Conservation (phyloP, 176 grass and related monocot genomes). For the Coix lacrymajobi region DNA sequence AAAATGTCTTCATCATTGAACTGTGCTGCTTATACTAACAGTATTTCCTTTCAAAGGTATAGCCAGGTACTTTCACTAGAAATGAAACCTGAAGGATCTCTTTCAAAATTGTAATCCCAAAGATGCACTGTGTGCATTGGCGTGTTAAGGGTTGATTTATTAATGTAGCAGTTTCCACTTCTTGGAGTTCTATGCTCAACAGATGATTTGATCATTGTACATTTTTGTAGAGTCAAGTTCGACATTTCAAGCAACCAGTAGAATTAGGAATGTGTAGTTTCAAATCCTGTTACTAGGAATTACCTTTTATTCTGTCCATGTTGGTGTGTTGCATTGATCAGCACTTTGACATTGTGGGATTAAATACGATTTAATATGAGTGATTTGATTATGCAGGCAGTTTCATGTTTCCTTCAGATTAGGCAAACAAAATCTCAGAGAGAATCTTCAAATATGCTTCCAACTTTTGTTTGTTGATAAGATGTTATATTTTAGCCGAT, state of each 20-base stretch:
- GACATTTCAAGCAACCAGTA: not conserved
- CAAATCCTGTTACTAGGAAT: not conserved
- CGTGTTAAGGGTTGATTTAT: not conserved
- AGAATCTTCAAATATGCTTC: not conserved
- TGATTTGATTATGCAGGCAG: not conserved
- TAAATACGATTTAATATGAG: not conserved
- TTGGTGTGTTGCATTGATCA: not conserved
- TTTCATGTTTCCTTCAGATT: not conserved
- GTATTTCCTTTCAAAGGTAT: not conserved
- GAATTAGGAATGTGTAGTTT: not conserved
- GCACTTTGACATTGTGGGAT: not conserved
- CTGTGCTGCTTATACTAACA: not conserved
- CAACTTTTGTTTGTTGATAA: not conserved
- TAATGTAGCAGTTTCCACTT: not conserved
- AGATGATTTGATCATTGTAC: not conserved
- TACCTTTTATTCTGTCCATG: not conserved
- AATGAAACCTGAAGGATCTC: not conserved
- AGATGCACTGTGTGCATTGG: not conserved
- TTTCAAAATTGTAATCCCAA: constrained; percentile 3
- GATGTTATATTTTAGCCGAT: not conserved
- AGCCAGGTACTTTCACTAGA: not conserved
- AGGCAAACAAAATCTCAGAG: not conserved
- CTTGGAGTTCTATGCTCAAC: not conserved
- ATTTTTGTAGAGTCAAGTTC: not conserved
- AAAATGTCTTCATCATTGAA: constrained; percentile 10